phyloP scores from a whole-genome alignment of 108 stramenopile genomes.

The Pseudonitzschia delicatissima region DNA sequence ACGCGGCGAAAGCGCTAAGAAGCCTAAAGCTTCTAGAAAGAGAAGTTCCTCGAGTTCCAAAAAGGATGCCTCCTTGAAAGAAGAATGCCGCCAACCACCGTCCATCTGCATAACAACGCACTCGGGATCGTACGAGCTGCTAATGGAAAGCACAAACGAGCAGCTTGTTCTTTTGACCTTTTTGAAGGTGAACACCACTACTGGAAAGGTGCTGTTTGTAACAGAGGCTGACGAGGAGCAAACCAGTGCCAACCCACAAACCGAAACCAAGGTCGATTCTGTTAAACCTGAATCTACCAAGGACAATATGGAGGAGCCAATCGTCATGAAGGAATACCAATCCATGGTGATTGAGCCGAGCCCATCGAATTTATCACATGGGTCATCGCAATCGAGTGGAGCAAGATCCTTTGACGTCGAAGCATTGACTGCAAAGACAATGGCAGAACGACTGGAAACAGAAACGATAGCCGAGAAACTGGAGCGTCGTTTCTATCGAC shows the following conservation, averaged over 20 bases:
- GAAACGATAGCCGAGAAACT: constrained; percentile 36
- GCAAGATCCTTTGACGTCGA: constrained; percentile 31
- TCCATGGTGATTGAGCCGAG: background rate
- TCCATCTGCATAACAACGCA: constrained; percentile 21
- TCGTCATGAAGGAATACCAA: too few species aligned
- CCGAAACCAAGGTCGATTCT: background rate
- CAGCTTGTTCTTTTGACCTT: constrained; percentile 31
- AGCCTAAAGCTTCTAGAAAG: background rate
- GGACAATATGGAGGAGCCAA: background rate
- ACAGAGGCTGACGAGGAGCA: background rate
- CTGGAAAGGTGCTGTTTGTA: background rate
- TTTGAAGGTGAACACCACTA: constrained; percentile 22
- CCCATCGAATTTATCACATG: constrained; percentile 17
- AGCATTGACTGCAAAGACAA: constrained; percentile 21
- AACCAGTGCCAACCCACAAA: background rate
- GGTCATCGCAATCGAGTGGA: constrained; percentile 5
- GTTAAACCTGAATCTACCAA: background rate
- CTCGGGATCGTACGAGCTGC: constrained; percentile 28
- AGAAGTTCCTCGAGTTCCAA: background rate
- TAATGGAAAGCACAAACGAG: constrained; percentile 30
- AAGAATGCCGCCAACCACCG: background rate
- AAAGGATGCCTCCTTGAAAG: background rate
- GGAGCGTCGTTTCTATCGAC: constrained; percentile 19
- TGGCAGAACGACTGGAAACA: constrained; percentile 30
- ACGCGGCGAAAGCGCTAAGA: background rate